Conservation (phyloP, 2,329 filamentous ascomycete genomes). For the Cladosporium cucumerinum region DNA sequence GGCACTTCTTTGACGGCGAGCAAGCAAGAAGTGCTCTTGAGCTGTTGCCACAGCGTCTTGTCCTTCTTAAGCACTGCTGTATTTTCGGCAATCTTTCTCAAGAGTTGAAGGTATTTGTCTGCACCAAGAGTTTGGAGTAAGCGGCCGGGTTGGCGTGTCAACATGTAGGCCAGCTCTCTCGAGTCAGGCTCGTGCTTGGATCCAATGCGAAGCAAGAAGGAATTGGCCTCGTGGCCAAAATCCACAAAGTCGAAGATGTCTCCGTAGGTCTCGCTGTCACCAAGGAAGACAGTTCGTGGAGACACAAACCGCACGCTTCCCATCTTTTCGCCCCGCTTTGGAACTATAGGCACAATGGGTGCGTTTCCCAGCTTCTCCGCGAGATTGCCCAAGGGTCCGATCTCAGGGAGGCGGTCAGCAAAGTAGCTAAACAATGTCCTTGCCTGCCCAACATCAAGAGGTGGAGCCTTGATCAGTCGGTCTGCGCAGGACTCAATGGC, state of each 20-base stretch:
- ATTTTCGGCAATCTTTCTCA: conserved; percentile 76
- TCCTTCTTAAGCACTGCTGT: conserved; percentile 69
- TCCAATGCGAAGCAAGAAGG: conserved; percentile 82
- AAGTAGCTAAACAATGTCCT: conserved; percentile 78
- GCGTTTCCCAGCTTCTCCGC: conserved; percentile 61
- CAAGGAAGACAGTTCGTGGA: conserved; percentile 77
- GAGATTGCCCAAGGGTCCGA: conserved; percentile 56
- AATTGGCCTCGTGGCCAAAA: conserved; percentile 82
- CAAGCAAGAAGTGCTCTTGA: conserved; percentile 73
- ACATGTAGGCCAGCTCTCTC: conserved; percentile 74
- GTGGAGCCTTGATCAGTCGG: conserved; percentile 68
- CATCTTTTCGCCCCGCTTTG: conserved; percentile 23
- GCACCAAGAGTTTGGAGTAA: conserved; percentile 76
- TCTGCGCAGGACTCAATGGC: conserved; percentile 73
- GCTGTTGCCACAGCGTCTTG: conserved; percentile 69
- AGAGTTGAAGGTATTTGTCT: conserved; percentile 81
- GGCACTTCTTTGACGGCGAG: conserved; percentile 76
- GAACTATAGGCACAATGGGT: conserved; percentile 66
- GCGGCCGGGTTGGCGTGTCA: conserved; percentile 79
- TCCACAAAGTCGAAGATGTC: conserved; percentile 98
- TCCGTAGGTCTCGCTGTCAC: conserved; percentile 67
- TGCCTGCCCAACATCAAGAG: conserved; percentile 63
- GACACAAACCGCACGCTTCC: conserved; percentile 54
- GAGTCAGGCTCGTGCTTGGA: conserved; percentile 90
- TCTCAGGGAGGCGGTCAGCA: conserved; percentile 69